Evolutionary conservation across 2,329 filamentous ascomycete genomes (phyloP).

Genomic region (Truncatella angustata): DNA sequence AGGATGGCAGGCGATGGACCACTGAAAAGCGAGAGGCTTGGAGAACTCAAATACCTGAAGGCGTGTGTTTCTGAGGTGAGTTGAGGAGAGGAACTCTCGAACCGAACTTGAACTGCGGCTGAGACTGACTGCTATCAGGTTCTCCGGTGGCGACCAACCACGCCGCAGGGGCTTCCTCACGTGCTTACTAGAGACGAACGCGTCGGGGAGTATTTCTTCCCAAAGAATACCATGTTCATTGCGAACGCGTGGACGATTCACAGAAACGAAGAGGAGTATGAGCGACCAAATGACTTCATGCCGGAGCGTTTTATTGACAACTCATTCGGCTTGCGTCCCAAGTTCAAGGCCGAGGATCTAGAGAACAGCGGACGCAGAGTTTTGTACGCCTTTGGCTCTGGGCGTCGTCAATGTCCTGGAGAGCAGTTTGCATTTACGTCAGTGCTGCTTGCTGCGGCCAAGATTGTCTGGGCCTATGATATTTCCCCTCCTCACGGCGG

Average conservation of each 20-base stretch:
- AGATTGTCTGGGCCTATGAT: conserved; percentile 8
- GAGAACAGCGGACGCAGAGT: neutral
- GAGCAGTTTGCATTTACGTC: conserved; percentile 7
- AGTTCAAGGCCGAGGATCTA: neutral
- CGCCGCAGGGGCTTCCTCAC: conserved; percentile 1
- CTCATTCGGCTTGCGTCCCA: conserved; percentile 1
- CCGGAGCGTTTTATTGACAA: conserved; percentile 9
- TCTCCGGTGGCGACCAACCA: neutral
- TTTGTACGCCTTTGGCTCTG: conserved; percentile 3
- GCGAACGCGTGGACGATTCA: conserved; percentile 7
- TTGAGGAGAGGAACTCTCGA: no score
- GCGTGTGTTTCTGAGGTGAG: conserved; percentile 8
- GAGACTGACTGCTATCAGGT: neutral
- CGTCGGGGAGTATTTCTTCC: neutral
- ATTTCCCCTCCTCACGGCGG: neutral
- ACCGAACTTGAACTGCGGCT: no score
- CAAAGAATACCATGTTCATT: conserved; percentile 2
- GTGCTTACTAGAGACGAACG: conserved; percentile 4
- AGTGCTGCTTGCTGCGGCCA: conserved; percentile 4
- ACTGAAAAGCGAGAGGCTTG: neutral
- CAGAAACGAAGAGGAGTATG: conserved; percentile 6
- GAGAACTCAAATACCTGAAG: neutral
- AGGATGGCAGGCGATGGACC: neutral
- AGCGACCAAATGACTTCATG: conserved; percentile 6
- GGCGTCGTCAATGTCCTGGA: conserved; percentile 9